Conservation (phyloP, 306 rosid species). For the Prunus armeniaca region DNA sequence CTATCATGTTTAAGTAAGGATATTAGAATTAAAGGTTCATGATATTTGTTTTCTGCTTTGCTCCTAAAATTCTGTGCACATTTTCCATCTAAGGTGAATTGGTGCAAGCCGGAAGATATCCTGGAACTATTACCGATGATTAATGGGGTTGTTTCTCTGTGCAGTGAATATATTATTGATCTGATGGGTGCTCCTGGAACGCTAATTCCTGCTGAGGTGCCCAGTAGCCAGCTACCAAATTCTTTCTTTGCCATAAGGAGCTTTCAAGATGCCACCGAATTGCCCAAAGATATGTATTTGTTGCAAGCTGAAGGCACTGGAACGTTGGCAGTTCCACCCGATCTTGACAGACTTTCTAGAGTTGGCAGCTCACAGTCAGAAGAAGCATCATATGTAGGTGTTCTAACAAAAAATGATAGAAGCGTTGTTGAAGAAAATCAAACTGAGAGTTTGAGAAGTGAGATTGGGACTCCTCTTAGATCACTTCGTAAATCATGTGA, state of each 20-base stretch:
- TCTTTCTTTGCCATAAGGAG: conserved; percentile 67
- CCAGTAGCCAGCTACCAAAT: conserved; percentile 79
- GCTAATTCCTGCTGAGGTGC: conserved; percentile 91
- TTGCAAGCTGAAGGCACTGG: conserved; percentile 40
- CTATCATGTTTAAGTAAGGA: conserved; percentile 5
- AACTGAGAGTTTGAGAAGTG: conserved; percentile 39
- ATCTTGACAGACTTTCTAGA: conserved; percentile 34
- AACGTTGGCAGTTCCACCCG: conserved; percentile 35
- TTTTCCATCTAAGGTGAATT: conserved; percentile 4
- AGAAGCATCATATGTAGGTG: conserved; percentile 39
- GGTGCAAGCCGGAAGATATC: background rate
- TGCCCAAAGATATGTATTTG: conserved; percentile 36
- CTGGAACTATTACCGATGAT: conserved; percentile 19
- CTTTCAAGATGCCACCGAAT: conserved; percentile 47
- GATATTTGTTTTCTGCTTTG: background rate
- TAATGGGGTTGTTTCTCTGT: conserved; percentile 36
- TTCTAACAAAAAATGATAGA: conserved; percentile 40
- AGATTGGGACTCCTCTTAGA: conserved; percentile 37
- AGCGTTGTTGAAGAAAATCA: conserved; percentile 37
- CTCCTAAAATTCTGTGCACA: background rate
- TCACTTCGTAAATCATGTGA: conserved; percentile 37
- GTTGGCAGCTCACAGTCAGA: conserved; percentile 42
- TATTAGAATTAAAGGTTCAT: conserved; percentile 4
- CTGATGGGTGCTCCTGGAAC: conserved; percentile 99
- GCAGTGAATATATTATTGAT: conserved; percentile 97